A percentile compares a stretch with the other conserved stretches of the same genome.
Evolutionary conservation across 768 basidiomycete genomes (phyloP).

Genomic region (Kwoniella shandongensis): DNA sequence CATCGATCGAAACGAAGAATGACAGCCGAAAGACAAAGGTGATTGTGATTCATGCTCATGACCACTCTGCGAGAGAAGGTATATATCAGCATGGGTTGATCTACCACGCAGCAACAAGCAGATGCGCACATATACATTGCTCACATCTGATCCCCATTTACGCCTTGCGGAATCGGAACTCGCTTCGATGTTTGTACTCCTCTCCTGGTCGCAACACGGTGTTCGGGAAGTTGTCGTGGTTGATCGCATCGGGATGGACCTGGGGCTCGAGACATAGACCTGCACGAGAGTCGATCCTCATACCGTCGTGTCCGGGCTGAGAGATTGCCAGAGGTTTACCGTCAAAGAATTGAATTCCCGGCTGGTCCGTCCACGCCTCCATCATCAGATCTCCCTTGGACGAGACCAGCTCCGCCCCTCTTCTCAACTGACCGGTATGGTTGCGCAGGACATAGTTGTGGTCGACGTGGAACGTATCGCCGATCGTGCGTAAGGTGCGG

Average conservation of each 20-base stretch:
- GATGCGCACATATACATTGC: no score
- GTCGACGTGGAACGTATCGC: slow-evolving; percentile 19
- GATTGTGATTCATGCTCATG: no score
- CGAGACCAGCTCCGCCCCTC: slow-evolving; percentile 9
- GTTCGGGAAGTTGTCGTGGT: slow-evolving; percentile 7
- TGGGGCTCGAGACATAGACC: slow-evolving; percentile 17
- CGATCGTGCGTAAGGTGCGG: slow-evolving; percentile 11
- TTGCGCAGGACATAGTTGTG: slow-evolving; percentile 15
- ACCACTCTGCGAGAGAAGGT: no score
- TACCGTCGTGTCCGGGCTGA: slow-evolving; percentile 8
- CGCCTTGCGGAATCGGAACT: slow-evolving; percentile 6
- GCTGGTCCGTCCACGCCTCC: slow-evolving; percentile 23
- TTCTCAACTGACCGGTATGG: slow-evolving; percentile 7
- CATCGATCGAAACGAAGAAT: no score
- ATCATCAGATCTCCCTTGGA: slow-evolving; percentile 15
- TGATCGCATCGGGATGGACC: slow-evolving; percentile 15
- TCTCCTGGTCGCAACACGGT: slow-evolving; percentile 16
- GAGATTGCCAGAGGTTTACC: slow-evolving; percentile 8
- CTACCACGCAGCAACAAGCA: no score
- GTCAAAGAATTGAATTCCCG: slow-evolving; percentile 17
- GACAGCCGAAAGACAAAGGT: no score
- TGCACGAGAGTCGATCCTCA: slow-evolving; percentile 1
- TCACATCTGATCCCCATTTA: background rate
- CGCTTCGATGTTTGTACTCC: slow-evolving; percentile 13
- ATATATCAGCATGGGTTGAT: no score